These are phyloP conservation scores for Paraphoma chrysanthemicola DNA, from an alignment of 2,329 filamentous ascomycete genomes.

Conservation along the genomic window DNA sequence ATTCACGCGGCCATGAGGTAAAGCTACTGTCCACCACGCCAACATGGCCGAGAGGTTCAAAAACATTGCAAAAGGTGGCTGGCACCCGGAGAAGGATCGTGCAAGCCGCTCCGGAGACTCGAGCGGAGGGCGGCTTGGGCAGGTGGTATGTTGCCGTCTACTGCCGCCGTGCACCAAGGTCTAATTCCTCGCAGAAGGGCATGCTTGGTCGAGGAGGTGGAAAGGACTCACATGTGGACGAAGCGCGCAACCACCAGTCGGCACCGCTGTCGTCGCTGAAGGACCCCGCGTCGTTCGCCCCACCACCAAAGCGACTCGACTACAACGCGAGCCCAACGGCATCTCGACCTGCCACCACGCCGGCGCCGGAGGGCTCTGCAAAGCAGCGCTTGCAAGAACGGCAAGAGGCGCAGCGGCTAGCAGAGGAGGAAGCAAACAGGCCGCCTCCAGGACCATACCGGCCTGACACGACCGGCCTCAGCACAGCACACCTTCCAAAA, in stretches of 20 bases:
- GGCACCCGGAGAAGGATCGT: conserved; percentile 50
- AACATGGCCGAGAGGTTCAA: conserved; percentile 45
- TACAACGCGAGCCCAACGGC: conserved; percentile 56
- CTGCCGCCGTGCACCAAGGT: background rate
- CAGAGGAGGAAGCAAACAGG: conserved; percentile 42
- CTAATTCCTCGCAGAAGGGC: conserved; percentile 55
- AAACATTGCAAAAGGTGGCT: conserved; percentile 56
- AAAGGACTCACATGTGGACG: conserved; percentile 50
- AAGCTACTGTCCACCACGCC: conserved; percentile 5
- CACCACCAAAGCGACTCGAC: conserved; percentile 73
- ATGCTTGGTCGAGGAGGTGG: conserved; percentile 62
- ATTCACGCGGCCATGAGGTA: background rate
- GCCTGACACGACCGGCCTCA: conserved; percentile 73
- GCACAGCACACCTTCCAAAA: conserved; percentile 71
- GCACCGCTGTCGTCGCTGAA: conserved; percentile 73
- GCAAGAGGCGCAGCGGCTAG: conserved; percentile 44
- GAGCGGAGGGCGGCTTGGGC: conserved; percentile 59
- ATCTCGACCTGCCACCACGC: conserved; percentile 45
- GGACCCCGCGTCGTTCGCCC: conserved; percentile 79
- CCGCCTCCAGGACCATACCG: conserved; percentile 70
- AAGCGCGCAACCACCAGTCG: conserved; percentile 58
- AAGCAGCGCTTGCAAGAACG: conserved; percentile 44
- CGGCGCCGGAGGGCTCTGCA: conserved; percentile 50
- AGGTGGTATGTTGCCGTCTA: conserved; percentile 59
- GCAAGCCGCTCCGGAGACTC: conserved; percentile 25